A percentile compares a stretch with the other conserved stretches of the same genome.
phyloP scores from a whole-genome alignment of 352 stramenopile genomes.

The Phytopythium kandeliae region DNA sequence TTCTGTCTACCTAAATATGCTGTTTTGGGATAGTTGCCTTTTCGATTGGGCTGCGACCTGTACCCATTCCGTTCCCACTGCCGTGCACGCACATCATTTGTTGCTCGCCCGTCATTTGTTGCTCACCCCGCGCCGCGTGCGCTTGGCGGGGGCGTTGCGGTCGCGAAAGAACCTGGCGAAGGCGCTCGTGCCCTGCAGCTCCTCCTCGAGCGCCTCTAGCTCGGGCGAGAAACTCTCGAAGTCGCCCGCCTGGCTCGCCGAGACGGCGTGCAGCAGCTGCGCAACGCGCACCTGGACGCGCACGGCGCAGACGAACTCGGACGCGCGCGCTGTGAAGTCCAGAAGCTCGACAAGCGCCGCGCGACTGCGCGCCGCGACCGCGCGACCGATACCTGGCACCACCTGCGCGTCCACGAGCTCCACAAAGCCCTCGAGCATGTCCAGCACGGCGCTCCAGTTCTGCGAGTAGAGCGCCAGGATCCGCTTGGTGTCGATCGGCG shows the following conservation, averaged over 20 bases:
- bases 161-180: conserved; percentile 27
- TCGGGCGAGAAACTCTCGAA: conserved; percentile 19
- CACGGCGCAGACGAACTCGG: conserved; percentile 66
- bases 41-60: too few species aligned
- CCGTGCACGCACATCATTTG: too few species aligned
- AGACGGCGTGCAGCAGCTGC: conserved; percentile 45
- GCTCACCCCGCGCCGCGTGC: conserved; percentile 8
- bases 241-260: conserved; percentile 45
- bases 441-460: conserved; percentile 46
- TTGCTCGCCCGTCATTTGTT: too few species aligned
- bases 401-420: conserved; percentile 55
- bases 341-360: conserved; percentile 50
- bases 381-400: conserved; percentile 28
- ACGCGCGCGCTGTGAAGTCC: conserved; percentile 55
- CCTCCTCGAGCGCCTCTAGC: conserved; percentile 16
- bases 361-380: conserved; percentile 33
- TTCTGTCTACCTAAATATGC: not conserved
- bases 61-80: too few species aligned
- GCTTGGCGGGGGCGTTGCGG: conserved; percentile 5
- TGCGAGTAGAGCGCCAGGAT: conserved; percentile 49
- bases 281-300: conserved; percentile 63
- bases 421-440: conserved; percentile 68
- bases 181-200: conserved; percentile 18
- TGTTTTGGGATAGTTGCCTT: conserved; percentile 3
- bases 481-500: conserved; percentile 54